phyloP scores from a whole-genome alignment of 2,329 filamentous ascomycete species.

The Talaromyces piceae region DNA sequence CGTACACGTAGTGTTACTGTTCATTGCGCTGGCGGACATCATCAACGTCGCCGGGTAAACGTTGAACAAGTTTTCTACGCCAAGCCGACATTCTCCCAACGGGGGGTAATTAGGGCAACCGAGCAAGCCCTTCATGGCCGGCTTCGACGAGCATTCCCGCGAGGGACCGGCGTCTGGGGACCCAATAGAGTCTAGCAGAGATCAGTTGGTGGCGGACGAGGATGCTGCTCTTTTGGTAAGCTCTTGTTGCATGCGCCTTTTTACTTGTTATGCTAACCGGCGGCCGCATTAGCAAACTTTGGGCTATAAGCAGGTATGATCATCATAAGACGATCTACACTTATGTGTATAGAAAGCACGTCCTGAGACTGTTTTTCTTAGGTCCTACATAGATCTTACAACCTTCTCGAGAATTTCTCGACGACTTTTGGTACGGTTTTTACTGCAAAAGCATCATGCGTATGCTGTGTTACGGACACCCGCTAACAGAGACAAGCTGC shows the following conservation, averaged over 20 bases:
- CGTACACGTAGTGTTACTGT: too few species aligned
- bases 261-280: conserved; percentile 6
- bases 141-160: background rate
- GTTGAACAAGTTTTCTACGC: too few species aligned
- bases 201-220: conserved; percentile 8
- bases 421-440: conserved; percentile 47
- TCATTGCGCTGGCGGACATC: too few species aligned
- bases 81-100: too few species aligned
- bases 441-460: background rate
- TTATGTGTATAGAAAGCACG: background rate
- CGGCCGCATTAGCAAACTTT: conserved; percentile 35
- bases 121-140: background rate
- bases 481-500: conserved; percentile 38
- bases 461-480: background rate
- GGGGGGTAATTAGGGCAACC: background rate
- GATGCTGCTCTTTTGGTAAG: conserved; percentile 12
- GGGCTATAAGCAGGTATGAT: conserved; percentile 47
- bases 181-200: conserved; percentile 6
- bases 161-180: background rate
- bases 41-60: background rate
- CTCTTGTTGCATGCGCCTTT: background rate
- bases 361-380: conserved; percentile 20
- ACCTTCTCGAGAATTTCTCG: conserved; percentile 52
- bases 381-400: conserved; percentile 52
- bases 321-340: background rate